These are phyloP conservation scores for Cystobasidium tubakii DNA, from an alignment of 768 basidiomycete species.

Conservation along the genomic window DNA sequence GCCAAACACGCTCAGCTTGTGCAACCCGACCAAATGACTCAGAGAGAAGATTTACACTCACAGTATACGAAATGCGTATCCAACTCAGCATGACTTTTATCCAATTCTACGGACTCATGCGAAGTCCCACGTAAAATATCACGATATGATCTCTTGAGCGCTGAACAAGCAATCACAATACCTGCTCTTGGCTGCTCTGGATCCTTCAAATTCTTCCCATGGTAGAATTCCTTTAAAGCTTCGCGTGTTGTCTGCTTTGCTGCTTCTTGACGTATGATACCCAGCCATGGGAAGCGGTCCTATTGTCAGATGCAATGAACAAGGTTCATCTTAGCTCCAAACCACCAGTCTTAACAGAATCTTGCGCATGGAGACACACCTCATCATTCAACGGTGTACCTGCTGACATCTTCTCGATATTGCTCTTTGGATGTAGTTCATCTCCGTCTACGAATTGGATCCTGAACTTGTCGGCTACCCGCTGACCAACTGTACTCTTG, in stretches of 20 bases:
- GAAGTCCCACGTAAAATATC: conserved; percentile 66
- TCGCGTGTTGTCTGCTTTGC: conserved; percentile 50
- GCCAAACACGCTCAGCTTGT: too few relatives aligned
- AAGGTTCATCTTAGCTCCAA: not conserved
- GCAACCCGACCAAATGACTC: not conserved
- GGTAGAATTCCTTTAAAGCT: conserved; percentile 20
- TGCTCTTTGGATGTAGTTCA: conserved; percentile 70
- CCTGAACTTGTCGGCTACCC: conserved; percentile 52
- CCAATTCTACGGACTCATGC: conserved; percentile 36
- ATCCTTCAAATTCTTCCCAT: conserved; percentile 41
- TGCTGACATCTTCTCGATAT: conserved; percentile 78
- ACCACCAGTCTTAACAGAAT: not conserved
- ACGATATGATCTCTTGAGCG: conserved; percentile 73
- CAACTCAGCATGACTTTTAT: conserved; percentile 47
- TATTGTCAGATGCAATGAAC: not conserved
- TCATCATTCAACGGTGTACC: conserved; percentile 71
- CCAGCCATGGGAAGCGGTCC: conserved; percentile 83
- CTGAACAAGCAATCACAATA: conserved; percentile 79
- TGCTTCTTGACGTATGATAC: conserved; percentile 62
- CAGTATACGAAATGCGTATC: conserved; percentile 72
- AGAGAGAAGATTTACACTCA: conserved; percentile 24
- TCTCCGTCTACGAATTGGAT: conserved; percentile 84
- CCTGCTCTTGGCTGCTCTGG: conserved; percentile 50
- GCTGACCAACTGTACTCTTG: conserved; percentile 56
- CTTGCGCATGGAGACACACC: conserved; percentile 33